These are phyloP conservation scores for Chalaropsis thielavioides DNA, from an alignment of 2,329 filamentous ascomycete genomes.

Conservation along the genomic window DNA sequence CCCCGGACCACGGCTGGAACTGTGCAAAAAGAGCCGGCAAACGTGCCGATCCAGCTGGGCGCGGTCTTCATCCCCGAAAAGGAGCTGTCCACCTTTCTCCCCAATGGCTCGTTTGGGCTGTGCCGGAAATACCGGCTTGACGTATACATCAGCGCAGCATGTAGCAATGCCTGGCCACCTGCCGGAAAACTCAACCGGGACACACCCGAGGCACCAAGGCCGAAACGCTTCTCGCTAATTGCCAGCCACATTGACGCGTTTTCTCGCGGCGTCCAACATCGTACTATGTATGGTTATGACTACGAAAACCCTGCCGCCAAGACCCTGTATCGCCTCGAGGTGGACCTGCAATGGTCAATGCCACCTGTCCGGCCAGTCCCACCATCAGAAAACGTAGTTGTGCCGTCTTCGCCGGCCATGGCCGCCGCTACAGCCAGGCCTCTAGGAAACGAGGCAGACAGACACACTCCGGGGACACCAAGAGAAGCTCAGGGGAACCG, in stretches of 20 bases:
- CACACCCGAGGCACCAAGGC: background rate
- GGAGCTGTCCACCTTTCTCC: slow-evolving; percentile 36
- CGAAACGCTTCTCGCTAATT: slow-evolving; percentile 10
- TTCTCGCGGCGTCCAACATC: background rate
- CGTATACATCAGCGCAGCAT: slow-evolving; percentile 39
- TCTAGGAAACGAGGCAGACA: background rate
- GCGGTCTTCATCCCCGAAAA: slow-evolving; percentile 37
- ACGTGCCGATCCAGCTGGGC: background rate
- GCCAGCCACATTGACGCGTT: slow-evolving; percentile 15
- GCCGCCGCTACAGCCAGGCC: background rate
- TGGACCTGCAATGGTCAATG: slow-evolving; percentile 7
- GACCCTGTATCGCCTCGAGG: slow-evolving; percentile 9
- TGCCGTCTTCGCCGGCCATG: background rate
- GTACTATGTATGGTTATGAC: slow-evolving; percentile 13
- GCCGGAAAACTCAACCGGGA: slow-evolving; percentile 23
- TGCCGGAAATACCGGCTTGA: slow-evolving; percentile 36
- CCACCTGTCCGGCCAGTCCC: background rate
- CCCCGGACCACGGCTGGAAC: background rate
- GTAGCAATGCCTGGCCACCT: slow-evolving; percentile 39
- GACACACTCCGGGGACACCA: background rate
- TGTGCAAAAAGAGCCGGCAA: background rate
- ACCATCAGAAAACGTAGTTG: background rate
- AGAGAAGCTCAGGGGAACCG: background rate
- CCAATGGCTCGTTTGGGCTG: slow-evolving; percentile 34
- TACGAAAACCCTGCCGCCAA: background rate